Evolutionary conservation across 2,329 filamentous ascomycete species (phyloP).

Genomic region (Fusarium foetens): DNA sequence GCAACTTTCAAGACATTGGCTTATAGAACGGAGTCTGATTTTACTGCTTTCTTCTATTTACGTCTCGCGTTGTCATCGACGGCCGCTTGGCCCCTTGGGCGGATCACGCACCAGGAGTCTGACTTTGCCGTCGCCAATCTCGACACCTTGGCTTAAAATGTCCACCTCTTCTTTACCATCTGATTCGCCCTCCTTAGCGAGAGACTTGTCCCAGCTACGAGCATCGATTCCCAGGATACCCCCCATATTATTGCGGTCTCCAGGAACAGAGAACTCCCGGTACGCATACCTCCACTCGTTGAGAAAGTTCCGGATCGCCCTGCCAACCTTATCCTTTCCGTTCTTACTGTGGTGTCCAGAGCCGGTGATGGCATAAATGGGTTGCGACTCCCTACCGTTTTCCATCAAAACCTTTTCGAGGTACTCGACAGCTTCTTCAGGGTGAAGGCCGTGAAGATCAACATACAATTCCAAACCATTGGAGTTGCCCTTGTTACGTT

Average conservation of each 20-base stretch:
- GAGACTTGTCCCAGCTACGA: slow-evolving; percentile 72
- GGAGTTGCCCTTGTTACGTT: slow-evolving; percentile 79
- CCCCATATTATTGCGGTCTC: slow-evolving; percentile 85
- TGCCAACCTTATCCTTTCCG: slow-evolving; percentile 98
- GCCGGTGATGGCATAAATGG: slow-evolving; percentile 95
- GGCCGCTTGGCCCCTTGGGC: slow-evolving; percentile 65
- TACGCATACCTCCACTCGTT: slow-evolving; percentile 97
- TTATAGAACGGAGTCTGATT: slow-evolving; percentile 40
- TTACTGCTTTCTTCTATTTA: slow-evolving; percentile 48
- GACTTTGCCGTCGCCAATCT: slow-evolving; percentile 75
- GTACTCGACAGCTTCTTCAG: slow-evolving; percentile 95
- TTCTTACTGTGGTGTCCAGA: slow-evolving; percentile 99
- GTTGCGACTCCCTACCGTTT: slow-evolving; percentile 76
- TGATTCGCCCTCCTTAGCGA: slow-evolving; percentile 59
- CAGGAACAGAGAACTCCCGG: slow-evolving; percentile 94
- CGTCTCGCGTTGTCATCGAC: slow-evolving; percentile 51
- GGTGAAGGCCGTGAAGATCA: slow-evolving; percentile 97
- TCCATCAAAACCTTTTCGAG: slow-evolving; percentile 88
- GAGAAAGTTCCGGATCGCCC: slow-evolving; percentile 88
- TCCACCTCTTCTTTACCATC: slow-evolving; percentile 61
- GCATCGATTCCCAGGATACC: slow-evolving; percentile 78
- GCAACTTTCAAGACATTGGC: background rate
- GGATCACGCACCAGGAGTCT: slow-evolving; percentile 71
- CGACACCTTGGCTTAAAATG: slow-evolving; percentile 72
- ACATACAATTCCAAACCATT: slow-evolving; percentile 83